Evolutionary conservation across 169 alveolate genomes (phyloP), one percentile per base, ranked within the genome.

Genomic region (Plasmodium malariae): DNA sequence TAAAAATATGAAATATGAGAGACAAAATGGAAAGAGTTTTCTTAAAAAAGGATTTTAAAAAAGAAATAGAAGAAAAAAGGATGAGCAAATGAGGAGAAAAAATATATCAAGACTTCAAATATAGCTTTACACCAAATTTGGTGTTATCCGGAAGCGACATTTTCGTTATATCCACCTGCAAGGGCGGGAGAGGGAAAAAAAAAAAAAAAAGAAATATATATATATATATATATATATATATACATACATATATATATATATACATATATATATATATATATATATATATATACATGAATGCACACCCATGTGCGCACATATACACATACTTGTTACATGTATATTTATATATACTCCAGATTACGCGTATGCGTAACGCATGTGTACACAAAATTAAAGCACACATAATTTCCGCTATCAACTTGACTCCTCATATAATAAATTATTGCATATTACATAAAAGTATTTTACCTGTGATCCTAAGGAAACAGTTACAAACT

Each of bases 141-240:
- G 74, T 59, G 43, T 54, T 74, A 26, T 74, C 88, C 43, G 88
- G 88, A 24, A 74, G 62, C 40, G 88, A 59, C 74, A 74, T 74
- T 60, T 74, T 74, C 11, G 76, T 49, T 11, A 74, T 9, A n/a
- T 74, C 88, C 45, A 74, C 74, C 88, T 74, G 63, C 1, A 59
- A 30, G 21, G 7, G 30, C n/a, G 43, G 14, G 49, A 34, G 1
- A 28, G 40, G 9, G 43, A 19, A 55, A 55, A 3, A 40, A 68
- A 37, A 40, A 19, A 37, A 17, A 36, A n/a, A 67, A 36, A 40
- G 9, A 34, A 34, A 36, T 5, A 63, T 1, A 17, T 30, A 30
- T 7, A 48, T 48, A n/a, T n/a, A n/a, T n/a, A n/a, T n/a, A n/a
- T 30, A 30, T 12, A 62, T 63, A 6, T 28, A 59, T 26, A n/a